Base-by-base conservation (phyloP, 139 green algal genomes). In the Haematococcus lacustris region DNA sequence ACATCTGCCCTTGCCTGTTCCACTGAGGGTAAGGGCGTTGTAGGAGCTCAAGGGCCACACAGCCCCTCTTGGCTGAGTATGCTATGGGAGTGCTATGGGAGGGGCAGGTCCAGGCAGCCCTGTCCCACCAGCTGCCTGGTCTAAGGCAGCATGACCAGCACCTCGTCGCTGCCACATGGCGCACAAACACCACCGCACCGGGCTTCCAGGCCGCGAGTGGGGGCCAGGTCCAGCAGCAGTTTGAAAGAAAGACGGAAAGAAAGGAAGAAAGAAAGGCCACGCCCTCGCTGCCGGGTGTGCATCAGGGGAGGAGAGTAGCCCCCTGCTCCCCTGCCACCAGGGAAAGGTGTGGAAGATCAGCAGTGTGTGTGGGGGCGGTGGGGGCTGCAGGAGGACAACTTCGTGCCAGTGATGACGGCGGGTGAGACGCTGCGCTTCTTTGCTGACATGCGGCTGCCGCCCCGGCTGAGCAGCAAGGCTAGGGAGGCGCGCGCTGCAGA, bases 351-450 rank as follows among this genome's bases (percentile, higher is more conserved):
- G 9, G 43, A 53, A 13, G 7, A 25, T 30, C 53, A 64, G 28
- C 28, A 33, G 21, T 30, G 53, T 25, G 32, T 30, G 13, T 30
- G 9, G 28, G 53, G 7, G 9, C 9, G 53, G 13, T 7, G 7
- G 13, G 53, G 53, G n/a, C 13, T 41, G 25, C 74, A 88, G 83
- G 78, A 88, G 43, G 85, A 90, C 82, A 87, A 86, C 74, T 90
- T 90, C 67, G 40, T 87, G 39, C 82, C 85, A 41, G 77, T 76
- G 1, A 84, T 90, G 76, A 88, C 77, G 0, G 78, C 81, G 4
- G 30, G 68, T 1, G 85, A 90, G 78, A 83, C 79, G 26, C 60
- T 82, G 39, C n/a, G 53, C 30, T 87, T 85, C 78, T 75, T 78
- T 38, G 79, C 82, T 9, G 59, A 60, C 2, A 68, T 90, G 51